Base-by-base conservation (phyloP, 2,329 filamentous ascomycete species). In the Nemania sp. region DNA sequence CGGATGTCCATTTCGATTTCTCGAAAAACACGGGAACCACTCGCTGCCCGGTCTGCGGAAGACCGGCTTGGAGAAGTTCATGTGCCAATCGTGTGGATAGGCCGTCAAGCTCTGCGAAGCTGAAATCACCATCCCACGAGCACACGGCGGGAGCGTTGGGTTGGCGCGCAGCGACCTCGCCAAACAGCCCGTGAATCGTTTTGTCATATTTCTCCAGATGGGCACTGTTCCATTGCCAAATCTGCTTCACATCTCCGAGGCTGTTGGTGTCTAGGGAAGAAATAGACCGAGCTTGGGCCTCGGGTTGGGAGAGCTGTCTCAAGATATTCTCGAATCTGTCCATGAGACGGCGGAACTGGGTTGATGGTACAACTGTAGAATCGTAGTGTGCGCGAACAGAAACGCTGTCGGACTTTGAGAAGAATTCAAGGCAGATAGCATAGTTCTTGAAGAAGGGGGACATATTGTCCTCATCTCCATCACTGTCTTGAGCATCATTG, bases 1-100 rank as follows among this genome's bases (percentile, higher is more conserved):
- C 55, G 7, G 55, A n/a, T 34, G 42, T 57, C 55, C 55, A 57
- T 47, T 37, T 52, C 15, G 55, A 57, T 47, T 57, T 57, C 34
- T 57, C 55, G 29, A 57, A 57, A 34, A 25, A 43, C 17, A 57
- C 39, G 13, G 54, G 54, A 21, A 57, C 46, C 10, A 57, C 25
- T 7, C 25, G 37, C 18, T 32, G 11, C 13, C 54, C 54, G 25
- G 4, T 29, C 25, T 29, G 25, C 7, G 25, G 25, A 25, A 40
- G 37, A 25, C 37, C 54, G 15, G 50, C 47, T 42, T 40, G 18
- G 20, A 42, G 18, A 15, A 56, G 51, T 21, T 55, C 21, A 37
- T 17, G 13, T 18, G 54, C 46, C 18, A 57, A 29, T 35, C 20
- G 25, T 10, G 21, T 51, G 25, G 54, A 39, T 21, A 51, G 9